Percentiles rank a stretch among this genome's conserved stretches.
phyloP scores from a whole-genome alignment of 768 basidiomycete species.

The Nevesoporus exiguus region DNA sequence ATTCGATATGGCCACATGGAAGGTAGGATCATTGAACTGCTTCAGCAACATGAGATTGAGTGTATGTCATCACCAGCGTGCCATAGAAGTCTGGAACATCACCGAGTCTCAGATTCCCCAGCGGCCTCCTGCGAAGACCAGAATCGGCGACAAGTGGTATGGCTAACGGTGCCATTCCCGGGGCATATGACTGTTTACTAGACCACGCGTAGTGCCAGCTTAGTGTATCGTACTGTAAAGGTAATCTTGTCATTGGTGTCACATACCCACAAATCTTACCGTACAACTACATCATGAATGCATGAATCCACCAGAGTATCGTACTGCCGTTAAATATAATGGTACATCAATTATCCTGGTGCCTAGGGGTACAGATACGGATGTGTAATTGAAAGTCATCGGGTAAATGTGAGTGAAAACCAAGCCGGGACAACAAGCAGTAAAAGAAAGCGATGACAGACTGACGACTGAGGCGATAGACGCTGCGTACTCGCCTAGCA shows the following conservation, averaged over 20 bases:
- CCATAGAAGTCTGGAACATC: slow-evolving; percentile 85
- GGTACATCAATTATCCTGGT: not conserved
- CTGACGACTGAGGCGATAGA: not conserved
- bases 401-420: not conserved
- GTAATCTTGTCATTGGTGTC: slow-evolving; percentile 8
- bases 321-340: not conserved
- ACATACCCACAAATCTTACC: not conserved
- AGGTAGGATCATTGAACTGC: slow-evolving; percentile 43
- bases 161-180: slow-evolving; percentile 37
- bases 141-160: slow-evolving; percentile 69
- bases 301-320: not conserved
- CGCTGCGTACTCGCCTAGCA: slow-evolving; percentile 40
- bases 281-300: not conserved
- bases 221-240: slow-evolving; percentile 17
- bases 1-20: slow-evolving; percentile 88
- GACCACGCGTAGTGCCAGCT: not conserved
- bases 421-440: not conserved
- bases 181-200: slow-evolving; percentile 2
- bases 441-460: not conserved
- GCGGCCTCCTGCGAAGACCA: slow-evolving; percentile 55
- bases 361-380: slow-evolving; percentile 4
- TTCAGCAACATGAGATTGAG: not conserved
- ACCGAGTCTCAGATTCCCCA: slow-evolving; percentile 71
- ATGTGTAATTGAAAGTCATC: not conserved
- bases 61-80: slow-evolving; percentile 48